phyloP scores from a whole-genome alignment of 192 early-diverging fungal species.

The Coemansia sp. region DNA sequence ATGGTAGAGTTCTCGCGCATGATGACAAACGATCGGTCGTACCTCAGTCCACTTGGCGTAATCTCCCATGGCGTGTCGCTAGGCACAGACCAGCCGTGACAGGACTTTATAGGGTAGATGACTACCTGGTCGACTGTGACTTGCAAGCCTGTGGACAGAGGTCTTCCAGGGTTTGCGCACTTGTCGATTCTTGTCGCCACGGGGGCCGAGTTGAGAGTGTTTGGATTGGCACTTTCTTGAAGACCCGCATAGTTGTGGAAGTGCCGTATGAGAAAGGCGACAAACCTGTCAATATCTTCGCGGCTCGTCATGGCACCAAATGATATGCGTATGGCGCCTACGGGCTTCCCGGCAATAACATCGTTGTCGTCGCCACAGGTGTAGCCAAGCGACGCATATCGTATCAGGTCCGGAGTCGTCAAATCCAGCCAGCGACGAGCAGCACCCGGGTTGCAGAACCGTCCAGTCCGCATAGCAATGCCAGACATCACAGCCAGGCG shows the following conservation, averaged over 20 bases:
- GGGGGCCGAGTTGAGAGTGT: background rate
- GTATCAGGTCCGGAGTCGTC: conserved; percentile 51
- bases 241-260: conserved; percentile 35
- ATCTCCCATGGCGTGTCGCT: conserved; percentile 26
- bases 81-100: conserved; percentile 57
- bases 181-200: background rate
- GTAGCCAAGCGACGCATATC: conserved; percentile 59
- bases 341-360: conserved; percentile 65
- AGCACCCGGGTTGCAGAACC: conserved; percentile 83
- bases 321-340: conserved; percentile 73
- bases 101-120: conserved; percentile 82
- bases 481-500: conserved; percentile 62
- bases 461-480: conserved; percentile 70
- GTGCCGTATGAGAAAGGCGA: conserved; percentile 60
- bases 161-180: background rate
- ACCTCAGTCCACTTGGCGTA: conserved; percentile 31
- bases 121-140: conserved; percentile 33
- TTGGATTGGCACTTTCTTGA: background rate
- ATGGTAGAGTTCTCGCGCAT: conserved; percentile 39
- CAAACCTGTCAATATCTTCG: conserved; percentile 59
- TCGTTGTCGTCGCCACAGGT: conserved; percentile 76
- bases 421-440: conserved; percentile 66
- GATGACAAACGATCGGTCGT: conserved; percentile 42
- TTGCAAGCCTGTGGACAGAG: conserved; percentile 7
- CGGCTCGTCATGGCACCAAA: conserved; percentile 69